Evolutionary conservation across 495 filamentous ascomycete species (phyloP), one percentile per base, ranked within the genome.

Genomic region (Chlorociboria aeruginascens): DNA sequence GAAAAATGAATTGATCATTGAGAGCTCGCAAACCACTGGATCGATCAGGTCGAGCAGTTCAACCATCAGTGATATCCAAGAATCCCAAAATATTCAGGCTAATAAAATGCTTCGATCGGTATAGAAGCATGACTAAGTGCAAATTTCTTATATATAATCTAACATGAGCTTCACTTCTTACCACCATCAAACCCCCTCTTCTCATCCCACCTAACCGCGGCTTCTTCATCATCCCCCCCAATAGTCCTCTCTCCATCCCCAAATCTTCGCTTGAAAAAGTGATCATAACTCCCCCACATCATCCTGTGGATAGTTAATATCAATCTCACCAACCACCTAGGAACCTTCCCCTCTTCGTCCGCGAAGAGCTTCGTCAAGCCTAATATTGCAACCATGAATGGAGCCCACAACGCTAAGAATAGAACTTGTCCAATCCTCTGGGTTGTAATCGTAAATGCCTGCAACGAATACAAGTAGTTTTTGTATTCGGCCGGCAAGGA

Each of bases 241-340:
- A 65, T 54, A 10, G 87, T 92, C 63, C 84, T 73, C 76, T 96
- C 92, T 12, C 92, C 92, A 60, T 96, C 84, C 29, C 90, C 89
- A 68, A 93, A 95, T 0, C 84, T 10, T 20, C 46, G 55, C 54
- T 74, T 76, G 44, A 85, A 85, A 20, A 81, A 56, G 1, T 9
- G 34, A 67, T 96, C 90, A 69, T 98, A 94, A 45, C 63, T 74
- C 51, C 47, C 54, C 92, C 92, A 98, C 49, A 88, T 62, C 0
- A 61, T 40, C 20, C 60, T 64, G 39, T 82, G 74, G 0, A 85
- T 3, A 4, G 62, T 52, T 31, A 69, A 70, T 16, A 60, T 62
- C 2, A 74, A 28, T 17, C 40, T 55, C n/a, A 59, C 66, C 40
- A 88, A 32, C 88, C 89, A 95, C 14, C 45, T 40, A 6, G 88